Evolutionary conservation across 352 stramenopile species (phyloP).

Genomic region (Globisporangium acanthophoron): DNA sequence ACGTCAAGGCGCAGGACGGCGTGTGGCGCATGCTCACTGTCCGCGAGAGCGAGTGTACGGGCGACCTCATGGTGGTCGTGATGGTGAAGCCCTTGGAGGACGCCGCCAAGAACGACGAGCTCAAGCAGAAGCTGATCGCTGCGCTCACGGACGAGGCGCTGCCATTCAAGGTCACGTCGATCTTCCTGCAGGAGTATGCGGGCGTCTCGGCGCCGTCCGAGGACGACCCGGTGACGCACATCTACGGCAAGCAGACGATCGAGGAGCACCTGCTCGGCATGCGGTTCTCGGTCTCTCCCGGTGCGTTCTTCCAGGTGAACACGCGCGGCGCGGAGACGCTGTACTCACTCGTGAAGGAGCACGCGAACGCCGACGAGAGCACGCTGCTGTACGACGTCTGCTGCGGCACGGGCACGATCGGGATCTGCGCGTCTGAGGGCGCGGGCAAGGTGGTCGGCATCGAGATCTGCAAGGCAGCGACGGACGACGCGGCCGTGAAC

Average conservation of each 20-base stretch:
- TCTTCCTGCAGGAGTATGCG: slow-evolving; percentile 92
- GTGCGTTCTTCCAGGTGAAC: slow-evolving; percentile 96
- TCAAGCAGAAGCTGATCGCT: slow-evolving; percentile 43
- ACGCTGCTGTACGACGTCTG: slow-evolving; percentile 97
- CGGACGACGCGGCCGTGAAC: slow-evolving; percentile 88
- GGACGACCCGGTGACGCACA: slow-evolving; percentile 82
- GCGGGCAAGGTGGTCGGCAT: slow-evolving; percentile 80
- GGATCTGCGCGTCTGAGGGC: slow-evolving; percentile 88
- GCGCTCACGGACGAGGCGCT: slow-evolving; percentile 33
- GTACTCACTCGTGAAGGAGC: slow-evolving; percentile 94
- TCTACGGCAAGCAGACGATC: slow-evolving; percentile 68
- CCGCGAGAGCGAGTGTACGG: slow-evolving; percentile 55
- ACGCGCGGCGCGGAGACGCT: slow-evolving; percentile 92
- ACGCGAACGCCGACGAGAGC: slow-evolving; percentile 59
- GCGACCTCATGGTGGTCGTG: slow-evolving; percentile 76
- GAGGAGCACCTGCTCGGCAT: slow-evolving; percentile 85
- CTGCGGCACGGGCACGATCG: slow-evolving; percentile 98
- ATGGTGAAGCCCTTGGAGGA: slow-evolving; percentile 53
- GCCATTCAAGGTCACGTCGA: slow-evolving; percentile 70
- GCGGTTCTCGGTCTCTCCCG: slow-evolving; percentile 87
- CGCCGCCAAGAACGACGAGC: slow-evolving; percentile 25
- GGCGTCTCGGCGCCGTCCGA: slow-evolving; percentile 86
- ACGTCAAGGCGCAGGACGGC: slow-evolving; percentile 56
- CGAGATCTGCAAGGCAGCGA: slow-evolving; percentile 87
- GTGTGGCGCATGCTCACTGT: slow-evolving; percentile 80